Conservation (phyloP, 768 basidiomycete species). For the Asterophora parasitica region DNA sequence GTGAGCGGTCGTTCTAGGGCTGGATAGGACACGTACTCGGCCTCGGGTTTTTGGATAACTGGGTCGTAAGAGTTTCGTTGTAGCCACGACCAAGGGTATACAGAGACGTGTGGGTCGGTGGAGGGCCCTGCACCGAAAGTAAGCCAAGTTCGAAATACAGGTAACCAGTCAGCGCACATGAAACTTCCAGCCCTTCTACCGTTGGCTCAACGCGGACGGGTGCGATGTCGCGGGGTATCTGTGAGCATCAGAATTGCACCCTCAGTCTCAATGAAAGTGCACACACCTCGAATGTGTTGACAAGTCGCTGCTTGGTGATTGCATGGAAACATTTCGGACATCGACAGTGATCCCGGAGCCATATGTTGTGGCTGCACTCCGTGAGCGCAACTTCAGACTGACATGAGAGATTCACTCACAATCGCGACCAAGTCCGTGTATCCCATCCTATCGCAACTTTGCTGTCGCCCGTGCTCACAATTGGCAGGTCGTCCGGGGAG, state of each 20-base stretch:
- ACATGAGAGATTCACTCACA: conserved; percentile 43
- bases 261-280: not conserved
- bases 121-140: conserved; percentile 43
- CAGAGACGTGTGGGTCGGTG: conserved; percentile 61
- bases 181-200: conserved; percentile 62
- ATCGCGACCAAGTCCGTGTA: conserved; percentile 66
- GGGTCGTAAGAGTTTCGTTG: conserved; percentile 78
- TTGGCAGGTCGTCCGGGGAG: conserved; percentile 41
- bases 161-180: conserved; percentile 53
- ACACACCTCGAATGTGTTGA: conserved; percentile 75
- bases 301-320: conserved; percentile 83
- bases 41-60: conserved; percentile 28
- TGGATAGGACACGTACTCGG: conserved; percentile 41
- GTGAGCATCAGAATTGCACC: conserved; percentile 1
- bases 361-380: conserved; percentile 72
- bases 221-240: conserved; percentile 77
- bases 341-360: conserved; percentile 91
- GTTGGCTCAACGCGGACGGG: conserved; percentile 56
- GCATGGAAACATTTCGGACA: conserved; percentile 85
- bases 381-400: not conserved
- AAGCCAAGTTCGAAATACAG: not conserved
- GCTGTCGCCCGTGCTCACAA: conserved; percentile 49
- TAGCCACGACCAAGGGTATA: conserved; percentile 89
- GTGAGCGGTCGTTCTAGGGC: not conserved
- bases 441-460: conserved; percentile 75